phyloP scores from a whole-genome alignment of 1,284 basidiomycete genomes.

The Anthracocystis setariae region DNA sequence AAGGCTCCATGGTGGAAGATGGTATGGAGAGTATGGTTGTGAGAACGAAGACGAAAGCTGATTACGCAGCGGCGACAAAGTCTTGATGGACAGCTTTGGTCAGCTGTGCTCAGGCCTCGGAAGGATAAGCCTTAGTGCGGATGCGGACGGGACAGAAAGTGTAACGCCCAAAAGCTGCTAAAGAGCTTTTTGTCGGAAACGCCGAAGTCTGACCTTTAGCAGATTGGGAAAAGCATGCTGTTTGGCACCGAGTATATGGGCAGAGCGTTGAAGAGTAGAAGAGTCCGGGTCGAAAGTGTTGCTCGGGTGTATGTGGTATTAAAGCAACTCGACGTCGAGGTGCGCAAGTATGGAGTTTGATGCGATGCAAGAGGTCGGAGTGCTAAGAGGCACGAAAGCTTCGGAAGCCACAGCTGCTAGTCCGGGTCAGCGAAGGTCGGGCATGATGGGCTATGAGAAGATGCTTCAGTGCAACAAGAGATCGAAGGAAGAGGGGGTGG shows the following conservation, averaged over 20 bases:
- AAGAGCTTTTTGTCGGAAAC: slow-evolving; percentile 8
- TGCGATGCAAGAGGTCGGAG: slow-evolving; percentile 7
- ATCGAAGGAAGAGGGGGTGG: neutral
- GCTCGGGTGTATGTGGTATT: neutral
- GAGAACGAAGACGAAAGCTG: neutral
- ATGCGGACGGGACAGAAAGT: no score
- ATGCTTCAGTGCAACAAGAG: slow-evolving; percentile 6
- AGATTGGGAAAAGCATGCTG: slow-evolving; percentile 7
- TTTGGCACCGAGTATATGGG: neutral
- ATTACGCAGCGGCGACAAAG: no score
- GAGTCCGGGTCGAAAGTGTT: neutral
- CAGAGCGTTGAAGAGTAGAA: neutral
- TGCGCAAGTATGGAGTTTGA: neutral
- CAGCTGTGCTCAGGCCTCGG: no score
- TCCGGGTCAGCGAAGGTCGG: slow-evolving; percentile 26
- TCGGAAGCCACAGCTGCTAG: slow-evolving; percentile 19
- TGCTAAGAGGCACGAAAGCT: slow-evolving; percentile 7
- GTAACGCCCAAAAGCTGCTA: no score
- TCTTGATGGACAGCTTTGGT: no score
- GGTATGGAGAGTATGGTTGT: neutral
- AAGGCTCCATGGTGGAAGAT: slow-evolving; percentile 9
- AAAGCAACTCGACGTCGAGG: no score
- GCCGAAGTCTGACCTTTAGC: slow-evolving; percentile 4
- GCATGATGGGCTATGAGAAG: slow-evolving; percentile 13
- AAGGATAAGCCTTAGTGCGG: neutral